Conservation (phyloP, 495 filamentous ascomycete genomes). For the Hypoxylon lienhwacheense region DNA sequence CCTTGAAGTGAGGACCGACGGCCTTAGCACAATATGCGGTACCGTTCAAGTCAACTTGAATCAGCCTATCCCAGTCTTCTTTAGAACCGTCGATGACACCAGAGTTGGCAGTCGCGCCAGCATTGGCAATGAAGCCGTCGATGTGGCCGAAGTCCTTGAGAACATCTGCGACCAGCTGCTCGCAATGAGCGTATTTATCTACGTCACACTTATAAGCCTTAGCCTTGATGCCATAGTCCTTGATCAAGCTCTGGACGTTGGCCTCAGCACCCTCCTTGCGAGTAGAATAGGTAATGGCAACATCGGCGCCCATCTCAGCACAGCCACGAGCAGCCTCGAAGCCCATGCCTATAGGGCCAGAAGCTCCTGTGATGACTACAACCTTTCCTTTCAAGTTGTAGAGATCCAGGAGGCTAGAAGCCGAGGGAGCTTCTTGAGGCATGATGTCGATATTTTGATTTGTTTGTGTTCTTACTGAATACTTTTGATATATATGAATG, state of each 20-base stretch:
- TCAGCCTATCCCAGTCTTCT: constrained; percentile 53
- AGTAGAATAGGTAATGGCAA: constrained; percentile 53
- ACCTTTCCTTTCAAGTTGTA: constrained; percentile 59
- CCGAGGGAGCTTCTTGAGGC: constrained; percentile 39
- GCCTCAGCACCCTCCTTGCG: constrained; percentile 58
- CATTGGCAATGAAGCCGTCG: constrained; percentile 52
- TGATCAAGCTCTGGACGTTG: constrained; percentile 55
- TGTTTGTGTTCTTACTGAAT: too few relatives aligned
- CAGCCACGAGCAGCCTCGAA: constrained; percentile 51
- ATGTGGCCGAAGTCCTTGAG: constrained; percentile 59
- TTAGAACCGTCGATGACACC: constrained; percentile 47
- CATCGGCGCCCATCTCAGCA: constrained; percentile 54
- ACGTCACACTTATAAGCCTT: constrained; percentile 69
- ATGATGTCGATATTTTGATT: constrained; percentile 22
- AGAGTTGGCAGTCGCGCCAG: constrained; percentile 48
- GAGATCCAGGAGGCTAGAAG: constrained; percentile 43
- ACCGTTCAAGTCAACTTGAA: constrained; percentile 67
- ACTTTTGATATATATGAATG: background rate
- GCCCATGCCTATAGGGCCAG: constrained; percentile 56
- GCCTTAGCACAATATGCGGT: constrained; percentile 67
- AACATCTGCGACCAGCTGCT: constrained; percentile 57
- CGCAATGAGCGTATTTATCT: constrained; percentile 57
- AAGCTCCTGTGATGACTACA: constrained; percentile 55
- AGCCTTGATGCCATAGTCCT: constrained; percentile 58
- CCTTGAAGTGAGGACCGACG: constrained; percentile 61